Evolutionary conservation across 108 stramenopile species (phyloP), one percentile per base, ranked within the genome.

Genomic region (Craspedostauros australis): DNA sequence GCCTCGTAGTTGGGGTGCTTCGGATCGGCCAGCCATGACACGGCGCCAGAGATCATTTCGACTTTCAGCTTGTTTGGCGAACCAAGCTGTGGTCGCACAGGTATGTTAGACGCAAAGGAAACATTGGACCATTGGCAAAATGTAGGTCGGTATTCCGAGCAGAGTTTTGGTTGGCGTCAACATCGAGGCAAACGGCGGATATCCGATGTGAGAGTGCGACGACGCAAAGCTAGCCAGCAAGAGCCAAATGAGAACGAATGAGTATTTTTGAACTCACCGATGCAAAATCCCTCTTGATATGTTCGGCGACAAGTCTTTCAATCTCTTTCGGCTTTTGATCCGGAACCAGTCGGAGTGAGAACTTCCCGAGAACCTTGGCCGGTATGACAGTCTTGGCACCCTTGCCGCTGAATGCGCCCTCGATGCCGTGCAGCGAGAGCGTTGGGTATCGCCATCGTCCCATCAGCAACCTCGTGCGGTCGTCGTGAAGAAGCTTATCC

Each of bases 311-410:
- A 23, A 42, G 29, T 27, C 60, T 33, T 59, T 73, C 80, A 26
- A 86, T 86, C 57, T 66, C 43, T 26, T 54, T 59, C 0, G 82
- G 80, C 42, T 86, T 73, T 75, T 86, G 84, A 28, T 84, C 72
- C 27, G 88, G 88, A 12, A 91, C 88, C 12, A 86, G 78, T 23
- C 88, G 77, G 28, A 91, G 46, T 16, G 84, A 86, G 44, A 91
- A 91, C 58, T 91, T 91, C 19, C 88, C 88, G 42, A 65, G 75
- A 5, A 76, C 84, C 51, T 72, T 81, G 15, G 73, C 73, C 29
- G 84, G 80, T 34, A 91, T 84, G 33, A 91, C 88, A 42, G 88
- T 90, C 55, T 90, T 90, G 25, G 85, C 82, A 19, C 88, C 88
- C 6, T 75, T 54, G 15, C 85, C 88, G 27, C 61, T 45, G 66